Conservation (phyloP, 495 filamentous ascomycete species). For the Neurospora hispaniola region DNA sequence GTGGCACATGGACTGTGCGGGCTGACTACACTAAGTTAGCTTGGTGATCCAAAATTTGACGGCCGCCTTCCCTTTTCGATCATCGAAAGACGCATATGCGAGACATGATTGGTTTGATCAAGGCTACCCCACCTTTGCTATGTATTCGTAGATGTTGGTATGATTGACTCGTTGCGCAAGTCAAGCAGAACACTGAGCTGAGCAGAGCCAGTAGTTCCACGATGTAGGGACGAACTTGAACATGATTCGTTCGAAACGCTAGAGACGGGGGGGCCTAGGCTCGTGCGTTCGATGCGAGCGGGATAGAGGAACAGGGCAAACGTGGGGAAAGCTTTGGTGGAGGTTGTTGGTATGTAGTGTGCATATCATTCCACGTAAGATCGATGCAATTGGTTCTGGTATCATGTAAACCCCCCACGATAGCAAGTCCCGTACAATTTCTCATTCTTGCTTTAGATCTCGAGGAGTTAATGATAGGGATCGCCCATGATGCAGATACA, state of each 20-base stretch:
- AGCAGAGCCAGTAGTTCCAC: neutral
- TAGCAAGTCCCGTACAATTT: neutral
- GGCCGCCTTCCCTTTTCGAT: constrained; percentile 5
- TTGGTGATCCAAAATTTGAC: neutral
- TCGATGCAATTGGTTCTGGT: neutral
- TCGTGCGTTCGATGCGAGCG: neutral
- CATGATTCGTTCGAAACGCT: neutral
- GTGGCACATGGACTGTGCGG: neutral
- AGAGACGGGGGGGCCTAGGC: neutral
- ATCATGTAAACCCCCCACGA: neutral
- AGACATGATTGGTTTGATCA: neutral
- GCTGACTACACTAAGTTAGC: neutral
- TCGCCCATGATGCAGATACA: neutral
- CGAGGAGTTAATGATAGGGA: neutral
- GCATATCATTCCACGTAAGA: neutral
- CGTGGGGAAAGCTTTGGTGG: neutral
- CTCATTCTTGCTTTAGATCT: neutral
- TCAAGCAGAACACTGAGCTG: neutral
- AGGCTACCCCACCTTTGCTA: neutral
- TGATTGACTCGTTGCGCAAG: neutral
- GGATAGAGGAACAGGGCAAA: neutral
- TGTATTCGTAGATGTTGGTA: neutral
- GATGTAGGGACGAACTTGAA: neutral
- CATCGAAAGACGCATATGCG: neutral
- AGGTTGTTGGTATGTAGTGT: neutral